Conservation (phyloP, 2,329 filamentous ascomycete genomes). For the Mariannaea sp. region DNA sequence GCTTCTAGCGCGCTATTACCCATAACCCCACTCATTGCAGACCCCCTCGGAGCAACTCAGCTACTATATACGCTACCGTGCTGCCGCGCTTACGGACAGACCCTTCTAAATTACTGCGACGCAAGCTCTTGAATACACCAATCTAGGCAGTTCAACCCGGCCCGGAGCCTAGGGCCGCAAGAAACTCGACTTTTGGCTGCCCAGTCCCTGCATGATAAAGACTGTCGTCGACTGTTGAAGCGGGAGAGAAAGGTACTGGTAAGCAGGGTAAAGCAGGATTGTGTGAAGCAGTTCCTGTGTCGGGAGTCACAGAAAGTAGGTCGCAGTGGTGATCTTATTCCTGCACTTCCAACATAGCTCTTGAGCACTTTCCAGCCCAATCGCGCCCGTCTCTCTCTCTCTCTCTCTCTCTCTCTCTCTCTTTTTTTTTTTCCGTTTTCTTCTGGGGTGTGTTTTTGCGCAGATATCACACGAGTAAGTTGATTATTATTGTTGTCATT, state of each 20-base stretch:
- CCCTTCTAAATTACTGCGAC: neutral
- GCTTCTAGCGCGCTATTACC: slow-evolving; percentile 31
- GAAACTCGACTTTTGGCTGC: slow-evolving; percentile 10
- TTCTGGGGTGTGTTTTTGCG: no score
- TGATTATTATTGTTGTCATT: no score
- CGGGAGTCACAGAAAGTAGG: neutral
- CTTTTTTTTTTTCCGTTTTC: no score
- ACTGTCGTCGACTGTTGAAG: neutral
- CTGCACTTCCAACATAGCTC: neutral
- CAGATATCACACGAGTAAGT: no score
- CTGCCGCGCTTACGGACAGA: slow-evolving; percentile 1
- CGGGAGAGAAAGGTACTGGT: neutral
- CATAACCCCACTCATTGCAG: slow-evolving; percentile 20
- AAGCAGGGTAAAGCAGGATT: slow-evolving; percentile 9
- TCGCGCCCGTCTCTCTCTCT: no score
- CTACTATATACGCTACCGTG: slow-evolving; percentile 18
- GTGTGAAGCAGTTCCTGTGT: no score
- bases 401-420: no score
- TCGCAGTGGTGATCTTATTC: slow-evolving; percentile 31
- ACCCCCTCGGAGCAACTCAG: slow-evolving; percentile 2
- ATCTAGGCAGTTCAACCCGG: slow-evolving; percentile 24
- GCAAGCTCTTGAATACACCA: neutral
- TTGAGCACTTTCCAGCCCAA: no score
- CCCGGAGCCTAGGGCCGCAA: slow-evolving; percentile 30
- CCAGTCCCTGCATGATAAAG: slow-evolving; percentile 34